Conservation (phyloP, 192 early-diverging fungal species). For the Kickxella alabastrina region DNA sequence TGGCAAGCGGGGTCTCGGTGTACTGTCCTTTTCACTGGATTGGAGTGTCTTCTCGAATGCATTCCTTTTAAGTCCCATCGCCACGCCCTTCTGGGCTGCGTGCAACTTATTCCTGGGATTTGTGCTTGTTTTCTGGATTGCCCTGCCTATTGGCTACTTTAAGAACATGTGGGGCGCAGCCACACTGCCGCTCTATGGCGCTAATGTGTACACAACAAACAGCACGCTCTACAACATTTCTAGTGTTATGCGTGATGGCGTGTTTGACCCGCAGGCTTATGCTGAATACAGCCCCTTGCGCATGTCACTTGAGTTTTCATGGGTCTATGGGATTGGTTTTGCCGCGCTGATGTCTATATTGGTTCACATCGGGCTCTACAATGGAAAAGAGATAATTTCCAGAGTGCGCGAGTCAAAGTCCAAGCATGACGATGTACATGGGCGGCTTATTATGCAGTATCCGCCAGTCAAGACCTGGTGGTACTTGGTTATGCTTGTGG, state of each 20-base stretch:
- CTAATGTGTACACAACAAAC: conserved; percentile 56
- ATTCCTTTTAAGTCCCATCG: conserved; percentile 58
- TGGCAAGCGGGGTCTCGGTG: conserved; percentile 61
- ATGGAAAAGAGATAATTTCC: conserved; percentile 65
- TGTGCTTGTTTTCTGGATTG: conserved; percentile 69
- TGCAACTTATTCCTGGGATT: conserved; percentile 70
- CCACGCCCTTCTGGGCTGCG: conserved; percentile 73
- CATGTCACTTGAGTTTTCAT: conserved; percentile 66
- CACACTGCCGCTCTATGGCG: conserved; percentile 62
- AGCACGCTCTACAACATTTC: conserved; percentile 58
- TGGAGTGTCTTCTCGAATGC: conserved; percentile 69
- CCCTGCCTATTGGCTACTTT: conserved; percentile 71
- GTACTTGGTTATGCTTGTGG: conserved; percentile 61
- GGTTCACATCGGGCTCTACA: conserved; percentile 61
- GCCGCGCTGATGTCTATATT: conserved; percentile 68
- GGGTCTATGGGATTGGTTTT: conserved; percentile 66
- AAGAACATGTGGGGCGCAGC: conserved; percentile 60
- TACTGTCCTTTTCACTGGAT: conserved; percentile 69
- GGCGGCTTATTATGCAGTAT: conserved; percentile 68
- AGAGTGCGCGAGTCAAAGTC: conserved; percentile 61
- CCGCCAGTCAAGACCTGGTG: conserved; percentile 71
- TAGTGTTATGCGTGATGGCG: conserved; percentile 55
- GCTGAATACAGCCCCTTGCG: conserved; percentile 61
- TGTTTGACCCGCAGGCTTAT: conserved; percentile 57
- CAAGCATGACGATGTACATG: conserved; percentile 68